These are phyloP conservation scores for Kurtzmaniella natalensis DNA, from an alignment of 1,139 yeast species.

Conservation along the genomic window DNA sequence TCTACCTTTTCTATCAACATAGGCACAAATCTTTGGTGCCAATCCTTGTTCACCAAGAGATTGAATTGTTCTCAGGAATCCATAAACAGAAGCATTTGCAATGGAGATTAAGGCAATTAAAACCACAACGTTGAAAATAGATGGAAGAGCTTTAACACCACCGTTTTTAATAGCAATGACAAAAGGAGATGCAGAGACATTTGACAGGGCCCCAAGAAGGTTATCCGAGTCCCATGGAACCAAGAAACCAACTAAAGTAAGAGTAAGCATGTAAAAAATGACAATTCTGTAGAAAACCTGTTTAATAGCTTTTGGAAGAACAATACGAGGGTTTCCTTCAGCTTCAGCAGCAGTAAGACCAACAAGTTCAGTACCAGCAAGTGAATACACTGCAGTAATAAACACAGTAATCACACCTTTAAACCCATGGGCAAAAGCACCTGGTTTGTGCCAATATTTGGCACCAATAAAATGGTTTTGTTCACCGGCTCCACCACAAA, in stretches of 20 bases:
- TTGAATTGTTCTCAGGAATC: slow-evolving; percentile 39
- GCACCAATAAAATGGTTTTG: slow-evolving; percentile 49
- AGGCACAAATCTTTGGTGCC: slow-evolving; percentile 32
- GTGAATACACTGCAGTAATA: slow-evolving; percentile 39
- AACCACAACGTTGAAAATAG: slow-evolving; percentile 40
- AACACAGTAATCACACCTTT: slow-evolving; percentile 47
- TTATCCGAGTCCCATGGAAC: slow-evolving; percentile 30
- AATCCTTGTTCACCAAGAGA: slow-evolving; percentile 39
- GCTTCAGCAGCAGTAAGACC: slow-evolving; percentile 36
- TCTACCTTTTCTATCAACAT: slow-evolving; percentile 39
- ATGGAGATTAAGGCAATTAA: slow-evolving; percentile 39
- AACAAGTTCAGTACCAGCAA: slow-evolving; percentile 43
- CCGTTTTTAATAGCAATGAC: slow-evolving; percentile 42
- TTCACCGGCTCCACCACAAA: slow-evolving; percentile 58
- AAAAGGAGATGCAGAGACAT: slow-evolving; percentile 38
- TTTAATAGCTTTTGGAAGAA: slow-evolving; percentile 39
- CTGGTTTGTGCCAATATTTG: slow-evolving; percentile 54
- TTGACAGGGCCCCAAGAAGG: slow-evolving; percentile 27
- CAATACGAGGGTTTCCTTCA: slow-evolving; percentile 33
- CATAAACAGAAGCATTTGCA: slow-evolving; percentile 43
- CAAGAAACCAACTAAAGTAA: slow-evolving; percentile 38
- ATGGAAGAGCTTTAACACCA: slow-evolving; percentile 38
- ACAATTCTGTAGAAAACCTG: slow-evolving; percentile 42
- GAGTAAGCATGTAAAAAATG: slow-evolving; percentile 37
- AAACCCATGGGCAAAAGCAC: slow-evolving; percentile 62